Conservation (phyloP, 2,329 filamentous ascomycete species). For the Sphaerulina musiva region DNA sequence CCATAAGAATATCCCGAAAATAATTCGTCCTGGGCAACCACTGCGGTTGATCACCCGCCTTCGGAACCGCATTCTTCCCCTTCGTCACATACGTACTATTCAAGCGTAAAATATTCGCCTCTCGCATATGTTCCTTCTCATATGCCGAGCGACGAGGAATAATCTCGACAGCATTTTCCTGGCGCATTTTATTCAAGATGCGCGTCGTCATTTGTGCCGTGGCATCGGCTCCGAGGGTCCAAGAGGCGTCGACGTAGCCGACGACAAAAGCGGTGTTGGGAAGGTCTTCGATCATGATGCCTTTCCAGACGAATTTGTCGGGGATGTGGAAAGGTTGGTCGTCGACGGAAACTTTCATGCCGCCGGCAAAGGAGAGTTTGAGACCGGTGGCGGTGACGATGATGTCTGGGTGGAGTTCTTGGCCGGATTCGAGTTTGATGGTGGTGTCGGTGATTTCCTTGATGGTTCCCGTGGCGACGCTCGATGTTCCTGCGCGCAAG, state of each 20-base stretch:
- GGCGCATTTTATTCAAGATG: conserved; percentile 47
- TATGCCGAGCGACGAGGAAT: conserved; percentile 40
- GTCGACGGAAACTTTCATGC: conserved; percentile 46
- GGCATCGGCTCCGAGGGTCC: conserved; percentile 54
- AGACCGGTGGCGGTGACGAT: conserved; percentile 62
- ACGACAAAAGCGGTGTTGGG: conserved; percentile 55
- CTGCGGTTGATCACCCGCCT: conserved; percentile 40
- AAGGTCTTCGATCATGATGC: conserved; percentile 55
- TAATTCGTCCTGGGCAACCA: conserved; percentile 43
- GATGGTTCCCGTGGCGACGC: conserved; percentile 52
- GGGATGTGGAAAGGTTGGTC: conserved; percentile 41
- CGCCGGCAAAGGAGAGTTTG: conserved; percentile 50
- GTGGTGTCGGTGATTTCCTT: conserved; percentile 44
- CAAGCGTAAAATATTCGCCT: conserved; percentile 40
- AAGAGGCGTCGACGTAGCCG: conserved; percentile 56
- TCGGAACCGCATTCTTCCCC: conserved; percentile 41
- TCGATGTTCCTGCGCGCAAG: conserved; percentile 46
- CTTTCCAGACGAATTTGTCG: conserved; percentile 54
- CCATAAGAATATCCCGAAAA: conserved; percentile 40
- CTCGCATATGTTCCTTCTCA: conserved; percentile 36
- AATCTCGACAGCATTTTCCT: conserved; percentile 39
- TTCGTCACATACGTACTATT: conserved; percentile 49
- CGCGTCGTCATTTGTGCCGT: conserved; percentile 46
- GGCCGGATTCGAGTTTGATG: conserved; percentile 41
- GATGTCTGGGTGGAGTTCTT: conserved; percentile 51